A percentile compares a stretch with the other conserved stretches of the same genome.
phyloP scores from a whole-genome alignment of 352 stramenopile genomes.

The Phytophthora multivora region DNA sequence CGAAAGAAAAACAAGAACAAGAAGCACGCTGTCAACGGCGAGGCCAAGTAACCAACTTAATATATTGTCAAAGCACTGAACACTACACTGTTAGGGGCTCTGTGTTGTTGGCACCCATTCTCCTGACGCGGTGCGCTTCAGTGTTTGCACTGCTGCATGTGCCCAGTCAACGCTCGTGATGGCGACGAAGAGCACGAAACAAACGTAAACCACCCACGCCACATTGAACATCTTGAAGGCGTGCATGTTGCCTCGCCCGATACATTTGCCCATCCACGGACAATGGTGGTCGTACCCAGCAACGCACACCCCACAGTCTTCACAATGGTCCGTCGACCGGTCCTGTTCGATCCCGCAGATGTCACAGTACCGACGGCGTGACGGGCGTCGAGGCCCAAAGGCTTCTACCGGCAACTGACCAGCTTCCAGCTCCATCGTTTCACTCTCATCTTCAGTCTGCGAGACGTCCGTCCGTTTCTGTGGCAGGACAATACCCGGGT shows the following conservation, averaged over 20 bases:
- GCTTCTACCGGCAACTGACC: constrained; percentile 3
- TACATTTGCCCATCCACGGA: constrained; percentile 95
- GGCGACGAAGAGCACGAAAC: constrained; percentile 74
- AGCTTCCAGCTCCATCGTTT: constrained; percentile 30
- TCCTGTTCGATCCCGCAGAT: constrained; percentile 70
- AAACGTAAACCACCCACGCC: constrained; percentile 81
- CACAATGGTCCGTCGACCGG: constrained; percentile 86
- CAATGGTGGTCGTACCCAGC: constrained; percentile 92
- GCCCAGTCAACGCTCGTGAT: constrained; percentile 65
- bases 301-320: constrained; percentile 94
- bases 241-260: constrained; percentile 91
- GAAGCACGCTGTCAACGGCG: constrained; percentile 22
- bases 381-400: constrained; percentile 7
- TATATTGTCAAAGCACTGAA: constrained; percentile 23
- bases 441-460: constrained; percentile 23
- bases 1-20: constrained; percentile 63
- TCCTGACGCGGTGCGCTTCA: constrained; percentile 39
- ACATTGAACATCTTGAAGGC: constrained; percentile 92
- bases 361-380: constrained; percentile 60
- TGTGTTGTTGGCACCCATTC: constrained; percentile 21
- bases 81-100: constrained; percentile 2
- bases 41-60: constrained; percentile 26
- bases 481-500: constrained; percentile 69
- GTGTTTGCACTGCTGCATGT: constrained; percentile 36
- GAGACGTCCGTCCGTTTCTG: constrained; percentile 14